These are phyloP conservation scores for Melampsora occidentalis DNA, from an alignment of 1,284 basidiomycete genomes.

Conservation along the genomic window DNA sequence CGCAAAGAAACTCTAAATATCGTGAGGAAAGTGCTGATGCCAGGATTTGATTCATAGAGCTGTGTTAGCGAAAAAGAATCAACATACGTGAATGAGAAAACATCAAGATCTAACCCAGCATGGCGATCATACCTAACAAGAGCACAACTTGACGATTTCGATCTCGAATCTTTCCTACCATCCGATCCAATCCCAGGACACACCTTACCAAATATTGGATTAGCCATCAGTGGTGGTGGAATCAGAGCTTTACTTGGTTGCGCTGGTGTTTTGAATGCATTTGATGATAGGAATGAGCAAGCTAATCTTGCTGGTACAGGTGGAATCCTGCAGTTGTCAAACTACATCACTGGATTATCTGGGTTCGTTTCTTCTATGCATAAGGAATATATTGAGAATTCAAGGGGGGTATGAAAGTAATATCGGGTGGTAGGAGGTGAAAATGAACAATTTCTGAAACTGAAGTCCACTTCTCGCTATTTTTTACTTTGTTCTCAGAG, in stretches of 20 bases:
- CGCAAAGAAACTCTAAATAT: background rate
- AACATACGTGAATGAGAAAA: conserved; percentile 27
- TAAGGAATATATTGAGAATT: background rate
- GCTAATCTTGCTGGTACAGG: conserved; percentile 19
- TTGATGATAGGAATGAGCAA: conserved; percentile 25
- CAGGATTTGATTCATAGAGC: background rate
- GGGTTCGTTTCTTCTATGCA: conserved; percentile 16
- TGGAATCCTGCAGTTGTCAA: conserved; percentile 23
- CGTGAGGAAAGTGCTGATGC: too few relatives aligned
- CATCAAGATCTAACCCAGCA: conserved; percentile 5
- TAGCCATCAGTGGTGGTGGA: conserved; percentile 34
- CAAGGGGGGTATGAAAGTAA: background rate
- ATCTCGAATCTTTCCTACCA: conserved; percentile 9
- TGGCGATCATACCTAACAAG: conserved; percentile 21
- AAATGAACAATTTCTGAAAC: too few relatives aligned
- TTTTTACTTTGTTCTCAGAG: background rate
- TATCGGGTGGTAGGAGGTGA: background rate
- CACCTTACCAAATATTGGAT: conserved; percentile 24
- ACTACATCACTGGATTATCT: conserved; percentile 35
- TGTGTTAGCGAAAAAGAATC: conserved; percentile 19
- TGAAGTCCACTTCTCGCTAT: too few relatives aligned
- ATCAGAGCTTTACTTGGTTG: conserved; percentile 28
- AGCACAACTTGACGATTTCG: conserved; percentile 10
- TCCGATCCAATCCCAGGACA: conserved; percentile 1
- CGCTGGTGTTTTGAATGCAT: conserved; percentile 20